phyloP scores from a whole-genome alignment of 768 basidiomycete species.

The Hysterangium stoloniferum region DNA sequence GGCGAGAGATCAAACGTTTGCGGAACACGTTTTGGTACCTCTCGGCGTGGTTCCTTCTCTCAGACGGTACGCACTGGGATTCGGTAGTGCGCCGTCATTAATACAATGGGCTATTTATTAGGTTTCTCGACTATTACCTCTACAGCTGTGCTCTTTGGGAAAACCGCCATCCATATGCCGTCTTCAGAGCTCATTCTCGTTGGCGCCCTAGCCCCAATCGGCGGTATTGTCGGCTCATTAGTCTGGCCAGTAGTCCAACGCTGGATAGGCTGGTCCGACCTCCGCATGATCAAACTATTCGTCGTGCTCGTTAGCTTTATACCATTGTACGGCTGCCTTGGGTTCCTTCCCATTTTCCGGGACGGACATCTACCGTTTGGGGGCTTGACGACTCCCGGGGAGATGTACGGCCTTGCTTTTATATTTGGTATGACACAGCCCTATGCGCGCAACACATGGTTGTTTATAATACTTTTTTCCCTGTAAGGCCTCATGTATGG shows the following conservation, averaged over 20 bases:
- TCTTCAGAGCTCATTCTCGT: slow-evolving; percentile 71
- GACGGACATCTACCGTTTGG: slow-evolving; percentile 41
- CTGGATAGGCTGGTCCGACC: slow-evolving; percentile 54
- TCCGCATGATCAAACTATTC: slow-evolving; percentile 55
- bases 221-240: slow-evolving; percentile 83
- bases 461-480: too few relatives aligned
- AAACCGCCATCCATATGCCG: slow-evolving; percentile 78
- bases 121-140: slow-evolving; percentile 91
- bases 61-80: slow-evolving; percentile 57
- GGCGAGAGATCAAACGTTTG: slow-evolving; percentile 63
- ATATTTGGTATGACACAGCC: slow-evolving; percentile 83
- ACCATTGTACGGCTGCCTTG: slow-evolving; percentile 76
- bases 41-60: slow-evolving; percentile 89
- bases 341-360: slow-evolving; percentile 54
- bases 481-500: slow-evolving; percentile 63
- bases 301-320: slow-evolving; percentile 60
- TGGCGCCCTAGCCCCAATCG: slow-evolving; percentile 65
- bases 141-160: slow-evolving; percentile 87
- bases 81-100: background rate
- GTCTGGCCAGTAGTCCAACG: slow-evolving; percentile 70
- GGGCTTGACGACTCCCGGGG: slow-evolving; percentile 66
- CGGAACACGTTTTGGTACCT: slow-evolving; percentile 85
- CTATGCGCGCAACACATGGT: background rate
- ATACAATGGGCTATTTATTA: slow-evolving; percentile 22
- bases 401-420: slow-evolving; percentile 80